A percentile compares a stretch with the other conserved stretches of the same genome.
Evolutionary conservation across 2,329 filamentous ascomycete species (phyloP).

Genomic region (Ilyonectria destructans): DNA sequence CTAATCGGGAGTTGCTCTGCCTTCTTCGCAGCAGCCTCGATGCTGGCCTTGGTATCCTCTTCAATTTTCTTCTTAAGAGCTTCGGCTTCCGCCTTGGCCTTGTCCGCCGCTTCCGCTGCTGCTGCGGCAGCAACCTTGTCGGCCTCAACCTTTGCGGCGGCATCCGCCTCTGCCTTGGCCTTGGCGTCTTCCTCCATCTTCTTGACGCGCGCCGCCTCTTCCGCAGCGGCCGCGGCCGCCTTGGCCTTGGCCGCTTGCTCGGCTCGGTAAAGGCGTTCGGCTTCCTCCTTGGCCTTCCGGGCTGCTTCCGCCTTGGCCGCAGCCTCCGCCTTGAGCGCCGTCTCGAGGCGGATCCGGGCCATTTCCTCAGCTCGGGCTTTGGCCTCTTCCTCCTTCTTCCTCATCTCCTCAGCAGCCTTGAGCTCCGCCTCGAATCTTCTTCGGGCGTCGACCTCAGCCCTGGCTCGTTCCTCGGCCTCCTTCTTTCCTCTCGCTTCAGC

Average conservation of each 20-base stretch:
- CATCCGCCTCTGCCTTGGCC: slow-evolving; percentile 58
- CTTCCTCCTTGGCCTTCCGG: slow-evolving; percentile 60
- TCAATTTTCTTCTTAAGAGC: slow-evolving; percentile 74
- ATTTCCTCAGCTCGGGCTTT: slow-evolving; percentile 64
- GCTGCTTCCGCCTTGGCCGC: slow-evolving; percentile 62
- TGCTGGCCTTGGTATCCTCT: slow-evolving; percentile 68
- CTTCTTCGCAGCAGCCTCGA: slow-evolving; percentile 65
- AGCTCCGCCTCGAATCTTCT: slow-evolving; percentile 59
- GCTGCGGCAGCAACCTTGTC: slow-evolving; percentile 58
- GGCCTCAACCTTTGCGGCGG: slow-evolving; percentile 60
- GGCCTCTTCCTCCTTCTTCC: slow-evolving; percentile 59
- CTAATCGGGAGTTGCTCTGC: slow-evolving; percentile 83
- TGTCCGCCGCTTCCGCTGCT: slow-evolving; percentile 62
- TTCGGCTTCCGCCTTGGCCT: slow-evolving; percentile 70
- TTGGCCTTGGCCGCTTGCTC: slow-evolving; percentile 60
- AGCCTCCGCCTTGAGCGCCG: slow-evolving; percentile 59
- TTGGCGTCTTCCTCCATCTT: slow-evolving; percentile 61
- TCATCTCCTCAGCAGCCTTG: slow-evolving; percentile 62
- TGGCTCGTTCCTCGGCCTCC: slow-evolving; percentile 64
- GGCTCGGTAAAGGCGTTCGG: slow-evolving; percentile 57
- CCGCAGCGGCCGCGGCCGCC: slow-evolving; percentile 57
- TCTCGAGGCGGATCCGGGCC: slow-evolving; percentile 59
- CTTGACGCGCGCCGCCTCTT: slow-evolving; percentile 61
- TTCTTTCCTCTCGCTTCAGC: slow-evolving; percentile 65
- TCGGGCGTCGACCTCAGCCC: slow-evolving; percentile 57